Percentiles rank a stretch among this genome's conserved stretches.
Conservation (phyloP, 2,329 filamentous ascomycete genomes). For the Stachybotrys elegans region DNA sequence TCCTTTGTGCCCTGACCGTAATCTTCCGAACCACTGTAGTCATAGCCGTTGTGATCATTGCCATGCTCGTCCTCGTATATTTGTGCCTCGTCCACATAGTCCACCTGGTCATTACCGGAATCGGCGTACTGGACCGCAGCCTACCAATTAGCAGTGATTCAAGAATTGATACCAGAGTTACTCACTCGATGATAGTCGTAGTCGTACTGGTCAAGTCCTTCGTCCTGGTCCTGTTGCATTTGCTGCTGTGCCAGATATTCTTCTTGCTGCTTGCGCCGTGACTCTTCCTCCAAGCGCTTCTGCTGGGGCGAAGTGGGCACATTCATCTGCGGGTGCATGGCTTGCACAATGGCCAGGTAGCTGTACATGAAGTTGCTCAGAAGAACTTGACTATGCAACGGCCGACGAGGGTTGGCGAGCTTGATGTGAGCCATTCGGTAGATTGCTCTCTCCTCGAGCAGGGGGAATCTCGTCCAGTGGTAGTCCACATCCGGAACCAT, state of each 20-base stretch:
- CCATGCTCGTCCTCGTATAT: slow-evolving; percentile 49
- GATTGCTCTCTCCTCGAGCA: slow-evolving; percentile 92
- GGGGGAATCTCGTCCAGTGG: slow-evolving; percentile 91
- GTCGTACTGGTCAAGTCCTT: slow-evolving; percentile 46
- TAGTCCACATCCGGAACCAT: slow-evolving; percentile 88
- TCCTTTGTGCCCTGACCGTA: slow-evolving; percentile 34
- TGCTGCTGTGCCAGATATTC: slow-evolving; percentile 43
- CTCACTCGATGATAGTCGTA: slow-evolving; percentile 46
- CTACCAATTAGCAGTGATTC: slow-evolving; percentile 19
- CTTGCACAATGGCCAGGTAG: slow-evolving; percentile 96
- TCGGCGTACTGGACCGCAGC: slow-evolving; percentile 42
- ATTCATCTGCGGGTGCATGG: slow-evolving; percentile 95
- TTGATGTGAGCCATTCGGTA: slow-evolving; percentile 99
- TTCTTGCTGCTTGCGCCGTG: slow-evolving; percentile 44
- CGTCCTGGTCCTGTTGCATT: slow-evolving; percentile 39
- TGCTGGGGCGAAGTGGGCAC: slow-evolving; percentile 79
- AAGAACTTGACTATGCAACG: slow-evolving; percentile 88
- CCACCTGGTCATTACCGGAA: slow-evolving; percentile 36
- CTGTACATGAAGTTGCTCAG: slow-evolving; percentile 99
- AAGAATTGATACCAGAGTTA: neutral
- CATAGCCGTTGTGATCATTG: slow-evolving; percentile 31
- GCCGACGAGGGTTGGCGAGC: slow-evolving; percentile 90
- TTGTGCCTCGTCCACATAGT: slow-evolving; percentile 48
- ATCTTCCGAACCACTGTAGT: slow-evolving; percentile 31
- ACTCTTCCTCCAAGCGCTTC: slow-evolving; percentile 53